Conservation (phyloP, 2,329 filamentous ascomycete genomes). For the Ceratocystis variospora region DNA sequence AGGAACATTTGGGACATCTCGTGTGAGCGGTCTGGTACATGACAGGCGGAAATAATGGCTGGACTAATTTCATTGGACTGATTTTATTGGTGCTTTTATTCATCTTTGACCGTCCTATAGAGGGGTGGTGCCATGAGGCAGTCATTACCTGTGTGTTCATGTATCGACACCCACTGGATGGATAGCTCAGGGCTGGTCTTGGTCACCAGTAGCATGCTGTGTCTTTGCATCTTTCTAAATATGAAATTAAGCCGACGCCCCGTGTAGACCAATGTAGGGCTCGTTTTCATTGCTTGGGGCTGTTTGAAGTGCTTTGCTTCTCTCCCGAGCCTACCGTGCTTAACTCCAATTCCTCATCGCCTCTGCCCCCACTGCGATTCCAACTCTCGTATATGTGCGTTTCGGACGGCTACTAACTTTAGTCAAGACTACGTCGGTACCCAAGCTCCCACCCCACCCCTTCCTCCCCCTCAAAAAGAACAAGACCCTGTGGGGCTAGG, state of each 20-base stretch:
- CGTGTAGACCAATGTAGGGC: not conserved
- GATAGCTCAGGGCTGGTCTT: too few species aligned
- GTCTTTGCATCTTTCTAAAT: not conserved
- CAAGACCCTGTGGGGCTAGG: not conserved
- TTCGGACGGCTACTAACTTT: slow-evolving; percentile 2
- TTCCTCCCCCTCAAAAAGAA: not conserved
- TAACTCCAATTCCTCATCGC: not conserved
- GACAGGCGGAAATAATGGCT: too few species aligned
- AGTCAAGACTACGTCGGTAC: not conserved
- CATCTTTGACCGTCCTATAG: too few species aligned
- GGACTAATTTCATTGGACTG: too few species aligned
- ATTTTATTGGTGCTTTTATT: too few species aligned
- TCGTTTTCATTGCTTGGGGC: not conserved
- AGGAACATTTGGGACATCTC: not conserved
- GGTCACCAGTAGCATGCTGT: not conserved
- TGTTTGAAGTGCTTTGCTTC: not conserved
- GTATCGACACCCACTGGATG: too few species aligned
- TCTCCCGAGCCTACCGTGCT: not conserved
- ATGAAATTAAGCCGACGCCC: too few species aligned
- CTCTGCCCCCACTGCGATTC: not conserved
- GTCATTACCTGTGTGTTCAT: too few species aligned
- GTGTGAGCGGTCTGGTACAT: too few species aligned
- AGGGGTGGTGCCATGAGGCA: too few species aligned
- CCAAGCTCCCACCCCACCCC: not conserved
- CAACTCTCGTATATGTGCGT: not conserved